Percentiles rank a stretch among this genome's conserved stretches.
Conservation (phyloP, 306 rosid species). For the Sindora glabra region DNA sequence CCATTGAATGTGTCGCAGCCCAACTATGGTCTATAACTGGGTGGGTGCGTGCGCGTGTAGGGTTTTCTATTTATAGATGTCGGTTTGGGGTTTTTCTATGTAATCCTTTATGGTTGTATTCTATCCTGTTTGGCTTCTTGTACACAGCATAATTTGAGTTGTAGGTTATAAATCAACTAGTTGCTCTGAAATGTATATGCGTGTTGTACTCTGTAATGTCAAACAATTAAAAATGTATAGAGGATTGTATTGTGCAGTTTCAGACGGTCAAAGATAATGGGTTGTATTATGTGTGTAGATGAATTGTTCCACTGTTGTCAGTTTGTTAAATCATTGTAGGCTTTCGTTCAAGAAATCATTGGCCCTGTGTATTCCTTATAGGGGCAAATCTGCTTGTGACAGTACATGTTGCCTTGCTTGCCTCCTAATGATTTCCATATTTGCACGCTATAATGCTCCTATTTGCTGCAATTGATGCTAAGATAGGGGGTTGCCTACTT, state of each 20-base stretch:
- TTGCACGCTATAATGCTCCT: too few species aligned
- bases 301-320: too few species aligned
- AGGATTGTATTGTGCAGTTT: slow-evolving; percentile 1
- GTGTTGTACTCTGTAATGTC: slow-evolving; percentile 25
- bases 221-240: slow-evolving; percentile 16
- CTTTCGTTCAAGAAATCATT: too few species aligned
- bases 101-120: slow-evolving; percentile 22
- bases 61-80: slow-evolving; percentile 16
- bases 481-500: too few species aligned
- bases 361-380: too few species aligned
- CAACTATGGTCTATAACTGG: slow-evolving; percentile 2
- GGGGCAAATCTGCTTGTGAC: too few species aligned
- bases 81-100: slow-evolving; percentile 31
- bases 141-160: slow-evolving; percentile 29
- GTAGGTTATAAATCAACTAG: slow-evolving; percentile 7
- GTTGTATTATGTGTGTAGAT: too few species aligned
- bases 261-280: too few species aligned
- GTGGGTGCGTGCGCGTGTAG: slow-evolving; percentile 7
- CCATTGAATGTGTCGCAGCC: slow-evolving; percentile 21
- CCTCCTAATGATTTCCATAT: too few species aligned
- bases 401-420: too few species aligned
- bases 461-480: too few species aligned
- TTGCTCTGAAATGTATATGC: slow-evolving; percentile 23
- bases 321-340: too few species aligned
- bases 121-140: slow-evolving; percentile 30